Percentiles rank a stretch among this genome's conserved stretches.
phyloP scores from a whole-genome alignment of 371 early-diverging fungal genomes.

The Mucor saturninus region DNA sequence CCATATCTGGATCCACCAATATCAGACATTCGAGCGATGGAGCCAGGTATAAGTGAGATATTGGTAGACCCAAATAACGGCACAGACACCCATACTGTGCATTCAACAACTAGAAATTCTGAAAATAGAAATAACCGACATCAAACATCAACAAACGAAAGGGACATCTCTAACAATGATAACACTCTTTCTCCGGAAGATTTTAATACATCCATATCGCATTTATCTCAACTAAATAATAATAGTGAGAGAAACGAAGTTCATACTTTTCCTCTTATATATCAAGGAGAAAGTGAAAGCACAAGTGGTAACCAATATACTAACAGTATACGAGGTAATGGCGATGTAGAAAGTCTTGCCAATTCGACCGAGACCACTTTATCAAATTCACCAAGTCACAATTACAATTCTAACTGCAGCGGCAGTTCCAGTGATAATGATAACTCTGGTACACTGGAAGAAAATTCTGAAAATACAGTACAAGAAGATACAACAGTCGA shows the following conservation, averaged over 20 bases:
- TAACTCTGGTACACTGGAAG: neutral
- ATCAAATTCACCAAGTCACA: neutral
- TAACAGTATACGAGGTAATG: neutral
- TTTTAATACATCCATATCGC: neutral
- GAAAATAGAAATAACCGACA: neutral
- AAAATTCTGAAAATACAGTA: neutral
- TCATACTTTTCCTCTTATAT: neutral
- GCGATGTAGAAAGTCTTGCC: neutral
- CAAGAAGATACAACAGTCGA: neutral
- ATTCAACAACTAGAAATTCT: neutral
- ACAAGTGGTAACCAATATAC: neutral
- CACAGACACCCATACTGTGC: too few species aligned
- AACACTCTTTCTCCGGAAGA: neutral
- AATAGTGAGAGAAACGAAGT: neutral
- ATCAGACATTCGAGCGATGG: too few species aligned
- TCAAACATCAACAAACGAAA: neutral
- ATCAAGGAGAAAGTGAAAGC: neutral
- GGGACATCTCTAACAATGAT: neutral
- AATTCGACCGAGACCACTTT: constrained; percentile 1
- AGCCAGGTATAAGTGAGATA: too few species aligned
- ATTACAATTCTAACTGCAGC: neutral
- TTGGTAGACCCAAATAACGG: too few species aligned
- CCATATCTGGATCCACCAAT: too few species aligned
- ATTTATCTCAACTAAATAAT: neutral
- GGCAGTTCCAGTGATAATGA: neutral